phyloP scores from a whole-genome alignment of 2,329 filamentous ascomycete species.

The Neocucurbitaria cava region DNA sequence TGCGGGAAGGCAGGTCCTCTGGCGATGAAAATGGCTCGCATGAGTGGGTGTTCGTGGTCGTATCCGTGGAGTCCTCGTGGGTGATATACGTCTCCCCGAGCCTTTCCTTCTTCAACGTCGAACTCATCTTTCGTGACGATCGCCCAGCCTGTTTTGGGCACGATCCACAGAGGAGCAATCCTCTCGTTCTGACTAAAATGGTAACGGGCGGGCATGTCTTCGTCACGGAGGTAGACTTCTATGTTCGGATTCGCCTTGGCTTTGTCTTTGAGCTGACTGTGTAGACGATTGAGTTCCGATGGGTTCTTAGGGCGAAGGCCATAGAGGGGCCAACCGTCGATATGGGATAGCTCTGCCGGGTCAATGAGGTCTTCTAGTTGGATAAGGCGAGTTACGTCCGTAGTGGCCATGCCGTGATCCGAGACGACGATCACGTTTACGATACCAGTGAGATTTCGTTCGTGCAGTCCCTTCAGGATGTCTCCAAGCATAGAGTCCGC shows the following conservation, averaged over 20 bases:
- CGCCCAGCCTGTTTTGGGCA: constrained; percentile 92
- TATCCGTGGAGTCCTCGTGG: constrained; percentile 92
- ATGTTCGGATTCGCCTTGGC: constrained; percentile 71
- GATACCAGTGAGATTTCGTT: constrained; percentile 83
- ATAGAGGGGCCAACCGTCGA: constrained; percentile 92
- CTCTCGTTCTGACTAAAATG: constrained; percentile 88
- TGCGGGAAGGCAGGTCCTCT: constrained; percentile 92
- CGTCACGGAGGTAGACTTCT: constrained; percentile 85
- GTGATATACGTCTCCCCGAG: constrained; percentile 72
- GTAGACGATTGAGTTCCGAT: constrained; percentile 70
- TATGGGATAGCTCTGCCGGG: constrained; percentile 76
- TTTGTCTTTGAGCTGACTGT: constrained; percentile 64
- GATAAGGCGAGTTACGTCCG: constrained; percentile 77
- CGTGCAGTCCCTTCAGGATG: constrained; percentile 77
- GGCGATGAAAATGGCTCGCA: constrained; percentile 95
- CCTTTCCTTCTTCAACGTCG: constrained; percentile 71
- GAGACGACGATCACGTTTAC: constrained; percentile 97
- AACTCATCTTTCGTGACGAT: constrained; percentile 84
- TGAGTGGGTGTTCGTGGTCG: constrained; percentile 91
- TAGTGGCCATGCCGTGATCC: constrained; percentile 98
- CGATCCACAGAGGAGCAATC: constrained; percentile 93
- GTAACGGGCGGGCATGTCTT: constrained; percentile 90
- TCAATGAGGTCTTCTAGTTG: constrained; percentile 92
- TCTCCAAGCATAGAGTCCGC: constrained; percentile 83
- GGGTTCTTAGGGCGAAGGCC: constrained; percentile 81